Conservation (phyloP, 805 yeast species). For the Wickerhamomyces strasburgensis region DNA sequence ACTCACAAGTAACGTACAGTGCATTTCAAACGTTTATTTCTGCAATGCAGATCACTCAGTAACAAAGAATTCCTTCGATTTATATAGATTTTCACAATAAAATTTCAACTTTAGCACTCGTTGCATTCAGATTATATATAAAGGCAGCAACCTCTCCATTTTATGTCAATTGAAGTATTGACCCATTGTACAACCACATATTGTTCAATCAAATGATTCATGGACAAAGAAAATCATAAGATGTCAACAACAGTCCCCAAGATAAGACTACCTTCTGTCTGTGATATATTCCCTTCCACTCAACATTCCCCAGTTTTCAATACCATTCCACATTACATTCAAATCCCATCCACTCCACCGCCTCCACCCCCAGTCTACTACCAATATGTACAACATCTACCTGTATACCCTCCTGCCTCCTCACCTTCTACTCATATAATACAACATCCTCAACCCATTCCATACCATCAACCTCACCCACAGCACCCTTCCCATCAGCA, state of each 20-base stretch:
- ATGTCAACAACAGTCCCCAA: slow-evolving; percentile 7
- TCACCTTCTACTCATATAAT: neutral
- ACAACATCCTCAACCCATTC: slow-evolving; percentile 1
- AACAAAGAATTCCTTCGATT: neutral
- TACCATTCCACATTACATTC: neutral
- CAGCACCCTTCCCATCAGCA: slow-evolving; percentile 8
- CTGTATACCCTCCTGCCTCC: neutral
- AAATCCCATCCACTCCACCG: neutral
- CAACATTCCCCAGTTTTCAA: neutral
- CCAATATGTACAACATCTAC: neutral
- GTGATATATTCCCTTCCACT: slow-evolving; percentile 20
- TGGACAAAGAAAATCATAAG: neutral
- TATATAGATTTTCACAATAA: neutral
- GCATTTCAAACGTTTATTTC: neutral
- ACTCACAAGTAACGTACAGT: too few relatives aligned
- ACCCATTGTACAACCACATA: neutral
- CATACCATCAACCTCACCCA: slow-evolving; percentile 2
- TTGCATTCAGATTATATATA: neutral
- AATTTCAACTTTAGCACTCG: neutral
- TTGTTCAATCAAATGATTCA: neutral
- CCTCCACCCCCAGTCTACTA: neutral
- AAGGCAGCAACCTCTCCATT: neutral
- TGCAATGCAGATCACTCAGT: neutral
- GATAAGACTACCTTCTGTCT: slow-evolving; percentile 24
- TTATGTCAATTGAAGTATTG: neutral